phyloP scores from a whole-genome alignment of 2,329 filamentous ascomycete genomes.

The Ustulina deusta region DNA sequence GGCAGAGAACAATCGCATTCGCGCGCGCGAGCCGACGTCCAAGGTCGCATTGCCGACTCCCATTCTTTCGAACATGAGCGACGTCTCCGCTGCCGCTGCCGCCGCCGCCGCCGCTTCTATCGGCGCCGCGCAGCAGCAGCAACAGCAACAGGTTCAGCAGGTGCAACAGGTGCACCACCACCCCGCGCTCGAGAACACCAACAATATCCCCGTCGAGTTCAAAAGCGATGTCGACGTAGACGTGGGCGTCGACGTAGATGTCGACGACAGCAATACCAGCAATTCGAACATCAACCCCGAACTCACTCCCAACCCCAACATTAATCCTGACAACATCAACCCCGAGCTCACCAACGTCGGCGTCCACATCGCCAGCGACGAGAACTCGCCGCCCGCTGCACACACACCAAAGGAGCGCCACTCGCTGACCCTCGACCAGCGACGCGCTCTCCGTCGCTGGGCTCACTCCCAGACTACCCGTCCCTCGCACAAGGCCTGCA shows the following conservation, averaged over 20 bases:
- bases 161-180: conserved; percentile 16
- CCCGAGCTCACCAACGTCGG: conserved; percentile 39
- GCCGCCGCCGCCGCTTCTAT: conserved; percentile 34
- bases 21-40: conserved; percentile 28
- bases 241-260: conserved; percentile 29
- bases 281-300: conserved; percentile 35
- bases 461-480: conserved; percentile 67
- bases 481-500: conserved; percentile 71
- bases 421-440: conserved; percentile 71
- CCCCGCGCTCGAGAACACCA: conserved; percentile 4
- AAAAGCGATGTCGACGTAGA: conserved; percentile 21
- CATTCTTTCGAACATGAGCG: conserved; percentile 43
- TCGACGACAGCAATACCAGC: conserved; percentile 35
- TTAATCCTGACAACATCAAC: conserved; percentile 32
- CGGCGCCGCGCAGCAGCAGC: conserved; percentile 19
- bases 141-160: conserved; percentile 18
- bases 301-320: conserved; percentile 24
- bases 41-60: conserved; percentile 32
- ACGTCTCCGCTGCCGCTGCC: conserved; percentile 43
- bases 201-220: conserved; percentile 17
- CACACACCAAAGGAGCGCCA: conserved; percentile 63
- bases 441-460: conserved; percentile 70
- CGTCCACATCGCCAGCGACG: conserved; percentile 34
- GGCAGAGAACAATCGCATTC: conserved; percentile 43
- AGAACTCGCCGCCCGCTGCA: conserved; percentile 38